These are phyloP conservation scores for Pichia phayaonensis DNA, from an alignment of 805 yeast species.

Conservation along the genomic window DNA sequence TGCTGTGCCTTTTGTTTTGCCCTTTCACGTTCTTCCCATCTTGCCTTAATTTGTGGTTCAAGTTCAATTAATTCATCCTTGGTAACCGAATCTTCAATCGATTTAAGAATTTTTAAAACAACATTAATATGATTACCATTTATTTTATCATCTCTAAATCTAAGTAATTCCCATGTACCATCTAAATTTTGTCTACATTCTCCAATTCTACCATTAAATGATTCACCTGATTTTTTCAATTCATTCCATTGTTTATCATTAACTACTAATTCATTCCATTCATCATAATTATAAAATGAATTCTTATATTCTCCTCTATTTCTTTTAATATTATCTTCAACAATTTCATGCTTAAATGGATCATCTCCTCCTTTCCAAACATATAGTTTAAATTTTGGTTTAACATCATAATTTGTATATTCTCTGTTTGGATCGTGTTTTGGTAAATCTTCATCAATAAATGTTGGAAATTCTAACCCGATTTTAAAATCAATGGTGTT, in stretches of 20 bases:
- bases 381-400: slow-evolving; percentile 59
- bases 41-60: slow-evolving; percentile 45
- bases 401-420: slow-evolving; percentile 73
- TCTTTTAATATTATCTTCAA: slow-evolving; percentile 29
- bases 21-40: slow-evolving; percentile 56
- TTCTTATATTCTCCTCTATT: slow-evolving; percentile 28
- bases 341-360: slow-evolving; percentile 26
- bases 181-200: slow-evolving; percentile 68
- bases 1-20: slow-evolving; percentile 20
- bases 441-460: slow-evolving; percentile 55
- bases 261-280: slow-evolving; percentile 57
- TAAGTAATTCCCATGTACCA: slow-evolving; percentile 72
- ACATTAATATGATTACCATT: slow-evolving; percentile 81
- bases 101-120: slow-evolving; percentile 72
- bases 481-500: slow-evolving; percentile 87
- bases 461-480: slow-evolving; percentile 49
- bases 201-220: slow-evolving; percentile 80
- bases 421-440: slow-evolving; percentile 62
- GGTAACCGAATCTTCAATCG: slow-evolving; percentile 80
- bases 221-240: slow-evolving; percentile 62
- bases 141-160: slow-evolving; percentile 89
- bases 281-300: slow-evolving; percentile 42
- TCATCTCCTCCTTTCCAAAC: slow-evolving; percentile 66
- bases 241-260: slow-evolving; percentile 74
- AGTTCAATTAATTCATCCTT: slow-evolving; percentile 64